Evolutionary conservation across 768 basidiomycete genomes (phyloP).

Genomic region (Lactarius sp.): DNA sequence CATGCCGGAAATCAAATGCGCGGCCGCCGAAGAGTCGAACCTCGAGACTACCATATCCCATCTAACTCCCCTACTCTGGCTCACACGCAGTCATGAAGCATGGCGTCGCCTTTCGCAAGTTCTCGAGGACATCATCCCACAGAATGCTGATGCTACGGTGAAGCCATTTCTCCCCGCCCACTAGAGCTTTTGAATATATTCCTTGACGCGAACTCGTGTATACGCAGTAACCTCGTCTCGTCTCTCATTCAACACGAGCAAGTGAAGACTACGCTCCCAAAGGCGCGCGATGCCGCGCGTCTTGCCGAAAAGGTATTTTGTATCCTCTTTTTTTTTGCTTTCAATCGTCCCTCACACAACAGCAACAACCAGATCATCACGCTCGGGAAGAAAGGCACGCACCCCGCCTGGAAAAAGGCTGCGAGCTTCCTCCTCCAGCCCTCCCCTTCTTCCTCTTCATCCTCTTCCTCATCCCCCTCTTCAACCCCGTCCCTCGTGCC

Average conservation of each 20-base stretch:
- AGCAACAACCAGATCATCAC: conserved; percentile 67
- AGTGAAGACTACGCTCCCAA: conserved; percentile 92
- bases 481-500: no score
- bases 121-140: conserved; percentile 88
- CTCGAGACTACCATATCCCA: neutral
- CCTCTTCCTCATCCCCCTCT: no score
- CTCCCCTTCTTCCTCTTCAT: conserved; percentile 44
- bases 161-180: conserved; percentile 20
- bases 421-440: conserved; percentile 75
- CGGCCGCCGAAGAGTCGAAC: neutral
- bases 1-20: neutral
- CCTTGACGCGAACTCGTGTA: neutral
- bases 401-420: conserved; percentile 64
- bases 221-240: conserved; percentile 81
- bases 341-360: neutral
- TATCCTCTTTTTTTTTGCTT: no score
- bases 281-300: conserved; percentile 87
- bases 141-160: conserved; percentile 91
- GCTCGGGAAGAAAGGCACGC: conserved; percentile 79
- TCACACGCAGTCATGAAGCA: conserved; percentile 67
- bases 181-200: neutral
- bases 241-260: conserved; percentile 93
- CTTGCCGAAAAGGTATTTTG: conserved; percentile 80
- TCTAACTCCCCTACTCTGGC: neutral
- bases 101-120: conserved; percentile 87